Evolutionary conservation across 2,329 filamentous ascomycete genomes (phyloP).

Genomic region (Dothidotthia symphoricarpi): DNA sequence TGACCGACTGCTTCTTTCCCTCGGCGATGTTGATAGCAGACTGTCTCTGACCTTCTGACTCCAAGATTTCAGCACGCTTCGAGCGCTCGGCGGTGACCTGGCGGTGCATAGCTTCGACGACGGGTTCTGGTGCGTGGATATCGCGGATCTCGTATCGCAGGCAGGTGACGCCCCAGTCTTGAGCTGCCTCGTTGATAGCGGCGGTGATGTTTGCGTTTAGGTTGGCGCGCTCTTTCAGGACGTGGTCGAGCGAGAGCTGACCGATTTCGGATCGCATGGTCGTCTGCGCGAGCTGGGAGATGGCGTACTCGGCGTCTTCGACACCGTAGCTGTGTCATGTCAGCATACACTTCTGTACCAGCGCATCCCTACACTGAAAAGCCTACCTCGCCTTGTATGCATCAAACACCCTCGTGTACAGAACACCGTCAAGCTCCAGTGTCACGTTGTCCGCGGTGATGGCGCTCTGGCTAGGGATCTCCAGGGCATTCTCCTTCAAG

Average conservation of each 20-base stretch:
- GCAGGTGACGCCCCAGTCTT: conserved; percentile 95
- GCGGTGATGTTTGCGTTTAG: conserved; percentile 98
- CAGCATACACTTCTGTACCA: conserved; percentile 7
- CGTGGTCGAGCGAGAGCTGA: conserved; percentile 92
- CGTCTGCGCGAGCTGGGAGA: conserved; percentile 94
- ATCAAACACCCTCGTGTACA: conserved; percentile 95
- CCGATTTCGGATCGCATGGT: conserved; percentile 99
- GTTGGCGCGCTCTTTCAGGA: conserved; percentile 92
- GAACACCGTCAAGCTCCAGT: conserved; percentile 88
- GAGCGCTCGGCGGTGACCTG: conserved; percentile 96
- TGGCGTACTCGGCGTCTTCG: conserved; percentile 97
- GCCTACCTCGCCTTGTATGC: conserved; percentile 91
- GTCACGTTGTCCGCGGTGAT: conserved; percentile 99
- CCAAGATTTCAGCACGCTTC: conserved; percentile 95
- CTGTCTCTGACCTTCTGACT: conserved; percentile 95
- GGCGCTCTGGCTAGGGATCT: conserved; percentile 95
- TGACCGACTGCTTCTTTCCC: conserved; percentile 94
- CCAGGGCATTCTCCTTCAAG: conserved; percentile 91
- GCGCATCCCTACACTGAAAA: not conserved
- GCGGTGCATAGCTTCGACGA: conserved; percentile 96
- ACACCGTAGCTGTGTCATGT: conserved; percentile 74
- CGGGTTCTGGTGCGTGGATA: conserved; percentile 90
- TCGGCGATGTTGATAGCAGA: conserved; percentile 98
- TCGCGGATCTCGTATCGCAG: conserved; percentile 97
- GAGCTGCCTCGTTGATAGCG: conserved; percentile 95